These are phyloP conservation scores for Alternaria sp. DNA, from an alignment of 2,329 filamentous ascomycete species.

Conservation along the genomic window DNA sequence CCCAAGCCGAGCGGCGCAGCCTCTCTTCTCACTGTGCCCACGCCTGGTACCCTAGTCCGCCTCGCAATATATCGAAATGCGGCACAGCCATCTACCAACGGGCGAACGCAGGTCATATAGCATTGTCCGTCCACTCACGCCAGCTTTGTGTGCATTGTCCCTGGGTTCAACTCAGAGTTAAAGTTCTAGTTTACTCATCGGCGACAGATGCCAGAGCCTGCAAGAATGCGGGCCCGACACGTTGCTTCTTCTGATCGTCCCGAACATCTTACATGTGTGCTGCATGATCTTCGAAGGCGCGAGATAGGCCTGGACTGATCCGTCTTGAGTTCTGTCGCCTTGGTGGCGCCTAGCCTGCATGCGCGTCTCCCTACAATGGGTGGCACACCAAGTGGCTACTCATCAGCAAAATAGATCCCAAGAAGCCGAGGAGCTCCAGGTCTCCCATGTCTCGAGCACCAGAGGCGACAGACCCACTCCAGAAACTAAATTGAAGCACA, in stretches of 20 bases:
- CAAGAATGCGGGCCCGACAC: conserved; percentile 1
- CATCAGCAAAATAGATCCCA: not conserved
- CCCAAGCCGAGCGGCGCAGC: not conserved
- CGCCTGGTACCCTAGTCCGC: conserved; percentile 3
- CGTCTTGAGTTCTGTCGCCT: conserved; percentile 1
- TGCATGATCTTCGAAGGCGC: not conserved
- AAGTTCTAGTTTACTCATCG: conserved; percentile 2
- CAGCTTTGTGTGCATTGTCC: not conserved
- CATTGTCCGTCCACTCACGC: not conserved
- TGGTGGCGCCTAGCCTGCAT: not conserved
- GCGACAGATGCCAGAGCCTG: not conserved
- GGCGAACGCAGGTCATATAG: not conserved
- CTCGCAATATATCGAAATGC: conserved; percentile 5
- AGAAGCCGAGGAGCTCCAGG: not conserved
- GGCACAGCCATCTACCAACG: conserved; percentile 8
- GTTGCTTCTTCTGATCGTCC: conserved; percentile 6
- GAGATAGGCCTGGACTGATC: conserved; percentile 2
- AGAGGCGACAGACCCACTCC: conserved; percentile 2
- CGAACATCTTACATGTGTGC: not conserved
- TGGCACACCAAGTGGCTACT: not conserved
- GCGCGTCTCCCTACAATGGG: not conserved
- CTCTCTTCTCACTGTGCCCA: not conserved
- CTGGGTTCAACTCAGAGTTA: not conserved
- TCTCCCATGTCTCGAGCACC: conserved; percentile 2
- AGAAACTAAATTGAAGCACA: conserved; percentile 1